Base-by-base conservation (phyloP, 352 stramenopile species). In the Globisporangium mamillatum region DNA sequence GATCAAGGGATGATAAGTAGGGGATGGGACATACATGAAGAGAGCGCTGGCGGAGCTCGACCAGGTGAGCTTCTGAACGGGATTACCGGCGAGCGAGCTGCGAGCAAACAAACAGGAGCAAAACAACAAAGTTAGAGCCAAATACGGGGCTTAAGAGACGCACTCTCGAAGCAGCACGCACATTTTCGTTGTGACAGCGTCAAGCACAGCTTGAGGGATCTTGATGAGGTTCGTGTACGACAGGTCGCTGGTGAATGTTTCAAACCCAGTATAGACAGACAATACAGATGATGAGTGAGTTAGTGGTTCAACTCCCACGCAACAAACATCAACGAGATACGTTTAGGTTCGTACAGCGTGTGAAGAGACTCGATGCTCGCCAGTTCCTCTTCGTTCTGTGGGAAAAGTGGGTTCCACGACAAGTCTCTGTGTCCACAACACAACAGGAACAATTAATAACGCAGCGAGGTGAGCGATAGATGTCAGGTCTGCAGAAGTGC, bases 401-500 rank as follows among this genome's bases (percentile, higher is more conserved):
- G 59, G 38, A 64, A 64, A 18, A 64, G 36, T 25, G 59, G 38
- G 25, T 64, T 64, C 38, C 44, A 64, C 41, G 59, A 64, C 41
- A 64, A 41, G 25, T 64, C 59, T 41, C 59, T 64, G 16, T 25
- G 29, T 7, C 50, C 8, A 25, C 3, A 55, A 27, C 29, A 18
- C 38, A 46, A 46, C 36, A 41, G 16, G 38, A 18, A 46, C 4
- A 56, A n/a, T 12, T n/a, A n/a, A 22, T 14, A 57, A 22, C 14
- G 29, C 6, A 34, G 12, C 29, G 53, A 58, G 53, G 3, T 9
- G 7, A 57, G 10, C 18, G 3, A 29, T 34, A 10, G 12, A 16
- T 4, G 24, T 48, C n/a, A 54, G 36, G 7, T 22, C 12, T 20
- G 6, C 34, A 41, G 34, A 14, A 44, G 36, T 16, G 3, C 10